phyloP scores from a whole-genome alignment of 2,329 filamentous ascomycete species.

The Sarocladium brachiariae region DNA sequence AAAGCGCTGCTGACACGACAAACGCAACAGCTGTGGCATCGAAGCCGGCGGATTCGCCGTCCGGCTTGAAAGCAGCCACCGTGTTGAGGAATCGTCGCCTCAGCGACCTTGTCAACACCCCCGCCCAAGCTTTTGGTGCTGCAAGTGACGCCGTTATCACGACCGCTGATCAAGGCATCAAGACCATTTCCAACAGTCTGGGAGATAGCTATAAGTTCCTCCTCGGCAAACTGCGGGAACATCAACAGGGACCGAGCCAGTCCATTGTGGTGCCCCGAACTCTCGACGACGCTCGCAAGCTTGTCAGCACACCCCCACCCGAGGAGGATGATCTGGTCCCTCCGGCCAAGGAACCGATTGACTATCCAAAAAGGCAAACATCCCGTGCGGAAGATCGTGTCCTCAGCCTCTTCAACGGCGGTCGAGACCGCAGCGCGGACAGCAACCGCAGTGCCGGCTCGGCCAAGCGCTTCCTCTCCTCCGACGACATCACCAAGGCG shows the following conservation, averaged over 20 bases:
- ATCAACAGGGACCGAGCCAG: conserved; percentile 37
- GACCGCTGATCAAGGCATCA: conserved; percentile 85
- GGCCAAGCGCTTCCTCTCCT: conserved; percentile 50
- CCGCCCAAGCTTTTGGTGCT: conserved; percentile 72
- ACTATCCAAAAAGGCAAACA: conserved; percentile 20
- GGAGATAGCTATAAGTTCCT: conserved; percentile 93
- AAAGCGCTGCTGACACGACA: conserved; percentile 13
- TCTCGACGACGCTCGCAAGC: conserved; percentile 82
- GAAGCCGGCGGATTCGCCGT: conserved; percentile 31
- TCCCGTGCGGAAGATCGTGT: conserved; percentile 52
- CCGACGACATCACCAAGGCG: conserved; percentile 28
- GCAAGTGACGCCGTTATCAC: conserved; percentile 80
- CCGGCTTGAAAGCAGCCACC: conserved; percentile 37
- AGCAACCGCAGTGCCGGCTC: conserved; percentile 60
- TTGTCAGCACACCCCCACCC: conserved; percentile 67
- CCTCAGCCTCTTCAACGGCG: conserved; percentile 64
- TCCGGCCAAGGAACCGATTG: conserved; percentile 19
- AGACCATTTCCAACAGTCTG: conserved; percentile 83
- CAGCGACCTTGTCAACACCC: conserved; percentile 80
- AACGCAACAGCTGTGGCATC: conserved; percentile 18
- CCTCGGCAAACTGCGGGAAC: conserved; percentile 78
- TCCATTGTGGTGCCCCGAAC: conserved; percentile 72
- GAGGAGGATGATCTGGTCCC: conserved; percentile 57
- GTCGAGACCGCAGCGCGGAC: conserved; percentile 71
- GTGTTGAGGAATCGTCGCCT: conserved; percentile 65